Conservation (phyloP, 2,329 filamentous ascomycete genomes). For the Diaporthe amygdali region DNA sequence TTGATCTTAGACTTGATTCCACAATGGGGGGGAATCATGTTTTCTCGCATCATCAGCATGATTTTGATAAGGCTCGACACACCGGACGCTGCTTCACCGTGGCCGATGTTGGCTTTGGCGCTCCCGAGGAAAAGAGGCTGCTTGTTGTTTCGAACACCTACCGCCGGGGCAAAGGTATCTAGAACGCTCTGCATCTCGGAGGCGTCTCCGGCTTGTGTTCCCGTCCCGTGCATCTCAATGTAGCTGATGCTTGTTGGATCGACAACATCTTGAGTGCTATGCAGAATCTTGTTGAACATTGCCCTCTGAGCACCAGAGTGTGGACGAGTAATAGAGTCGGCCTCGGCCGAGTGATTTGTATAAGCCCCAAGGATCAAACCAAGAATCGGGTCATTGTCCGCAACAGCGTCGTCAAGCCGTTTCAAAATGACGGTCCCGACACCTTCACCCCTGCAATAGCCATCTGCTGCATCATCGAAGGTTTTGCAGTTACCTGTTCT, state of each 20-base stretch:
- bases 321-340: slow-evolving; percentile 8
- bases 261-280: slow-evolving; percentile 65
- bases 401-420: slow-evolving; percentile 48
- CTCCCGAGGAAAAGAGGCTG: slow-evolving; percentile 64
- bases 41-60: slow-evolving; percentile 28
- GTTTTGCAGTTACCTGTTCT: slow-evolving; percentile 38
- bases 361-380: background rate
- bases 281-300: slow-evolving; percentile 1
- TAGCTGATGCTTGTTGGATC: slow-evolving; percentile 80
- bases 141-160: slow-evolving; percentile 43
- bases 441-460: slow-evolving; percentile 59
- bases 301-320: background rate
- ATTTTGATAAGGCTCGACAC: slow-evolving; percentile 29
- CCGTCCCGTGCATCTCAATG: slow-evolving; percentile 86
- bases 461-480: slow-evolving; percentile 43
- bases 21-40: slow-evolving; percentile 27
- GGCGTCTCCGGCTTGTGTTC: slow-evolving; percentile 83
- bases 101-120: slow-evolving; percentile 47
- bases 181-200: slow-evolving; percentile 82
- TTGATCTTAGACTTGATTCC: slow-evolving; percentile 31
- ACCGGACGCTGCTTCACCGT: slow-evolving; percentile 28
- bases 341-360: slow-evolving; percentile 16
- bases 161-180: slow-evolving; percentile 52
- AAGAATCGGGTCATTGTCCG: slow-evolving; percentile 39
- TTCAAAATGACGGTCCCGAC: slow-evolving; percentile 52